Evolutionary conservation across 805 yeast species (phyloP).

Genomic region (Myxozyma neotropica): DNA sequence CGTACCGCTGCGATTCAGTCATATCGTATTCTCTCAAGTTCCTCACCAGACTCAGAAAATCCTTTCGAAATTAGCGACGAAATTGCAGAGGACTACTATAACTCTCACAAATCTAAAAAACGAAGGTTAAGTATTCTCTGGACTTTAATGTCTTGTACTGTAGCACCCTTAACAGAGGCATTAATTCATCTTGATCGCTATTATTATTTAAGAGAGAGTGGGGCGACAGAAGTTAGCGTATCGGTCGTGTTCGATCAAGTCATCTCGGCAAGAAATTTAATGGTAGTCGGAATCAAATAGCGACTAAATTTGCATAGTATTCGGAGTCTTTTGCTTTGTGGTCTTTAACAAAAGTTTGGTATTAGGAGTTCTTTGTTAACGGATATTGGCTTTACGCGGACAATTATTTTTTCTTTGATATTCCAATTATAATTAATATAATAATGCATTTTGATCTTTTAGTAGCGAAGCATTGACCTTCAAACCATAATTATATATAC

Average conservation of each 20-base stretch:
- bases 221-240: conserved; percentile 26
- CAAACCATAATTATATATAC: not conserved
- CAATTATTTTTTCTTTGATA: not conserved
- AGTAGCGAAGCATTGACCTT: not conserved
- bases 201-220: conserved; percentile 25
- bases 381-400: too few species aligned
- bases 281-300: conserved; percentile 32
- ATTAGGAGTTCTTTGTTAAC: not conserved
- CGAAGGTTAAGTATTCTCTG: conserved; percentile 32
- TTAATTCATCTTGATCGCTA: conserved; percentile 33
- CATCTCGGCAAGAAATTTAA: conserved; percentile 33
- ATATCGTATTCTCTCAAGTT: not conserved
- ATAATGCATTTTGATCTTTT: not conserved
- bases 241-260: conserved; percentile 33
- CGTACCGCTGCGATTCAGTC: conserved; percentile 16
- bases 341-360: not conserved
- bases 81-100: conserved; percentile 12
- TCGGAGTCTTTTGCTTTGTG: not conserved
- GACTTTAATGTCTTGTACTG: conserved; percentile 35
- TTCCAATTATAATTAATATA: not conserved
- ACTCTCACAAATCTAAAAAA: conserved; percentile 11
- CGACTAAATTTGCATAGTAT: not conserved
- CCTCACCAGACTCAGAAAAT: not conserved
- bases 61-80: conserved; percentile 24
- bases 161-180: conserved; percentile 35